A percentile compares a stretch with the other conserved stretches of the same genome.
Evolutionary conservation across 2,329 filamentous ascomycete genomes (phyloP).

Genomic region (Didymosphaeria variabile): DNA sequence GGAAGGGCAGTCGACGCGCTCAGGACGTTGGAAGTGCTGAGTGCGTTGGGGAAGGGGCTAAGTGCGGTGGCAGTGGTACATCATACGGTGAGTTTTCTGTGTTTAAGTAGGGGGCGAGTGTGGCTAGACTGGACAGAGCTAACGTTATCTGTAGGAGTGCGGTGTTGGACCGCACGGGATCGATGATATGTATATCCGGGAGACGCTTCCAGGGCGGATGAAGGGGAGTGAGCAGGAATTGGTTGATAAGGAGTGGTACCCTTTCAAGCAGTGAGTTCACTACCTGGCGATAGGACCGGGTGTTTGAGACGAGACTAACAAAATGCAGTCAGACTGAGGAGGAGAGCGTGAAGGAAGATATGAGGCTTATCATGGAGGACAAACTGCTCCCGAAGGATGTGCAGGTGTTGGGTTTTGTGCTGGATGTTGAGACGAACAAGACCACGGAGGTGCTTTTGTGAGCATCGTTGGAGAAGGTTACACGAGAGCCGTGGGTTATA

Average conservation of each 20-base stretch:
- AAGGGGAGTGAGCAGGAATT: neutral
- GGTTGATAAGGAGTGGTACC: neutral
- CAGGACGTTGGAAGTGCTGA: constrained; percentile 1
- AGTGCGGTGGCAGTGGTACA: constrained; percentile 1
- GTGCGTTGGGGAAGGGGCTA: constrained; percentile 1
- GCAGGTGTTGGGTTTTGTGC: neutral
- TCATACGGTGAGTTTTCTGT: neutral
- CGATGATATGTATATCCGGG: neutral
- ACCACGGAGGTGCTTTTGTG: constrained; percentile 1
- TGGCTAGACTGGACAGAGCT: neutral
- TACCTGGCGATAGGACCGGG: neutral
- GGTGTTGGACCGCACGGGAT: neutral
- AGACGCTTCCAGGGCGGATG: neutral
- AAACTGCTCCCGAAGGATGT: neutral
- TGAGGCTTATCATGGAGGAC: neutral
- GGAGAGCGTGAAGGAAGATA: constrained; percentile 7
- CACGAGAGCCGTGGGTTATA: neutral
- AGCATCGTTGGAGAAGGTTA: neutral
- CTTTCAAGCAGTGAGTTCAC: neutral
- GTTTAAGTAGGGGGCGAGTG: neutral
- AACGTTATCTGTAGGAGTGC: neutral
- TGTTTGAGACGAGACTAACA: no score
- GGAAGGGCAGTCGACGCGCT: neutral
- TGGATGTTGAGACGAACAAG: constrained; percentile 2
- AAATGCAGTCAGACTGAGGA: neutral